Percentiles rank a stretch among this genome's conserved stretches.
Evolutionary conservation across 345 rosid species (phyloP).

Genomic region (Populus alba): DNA sequence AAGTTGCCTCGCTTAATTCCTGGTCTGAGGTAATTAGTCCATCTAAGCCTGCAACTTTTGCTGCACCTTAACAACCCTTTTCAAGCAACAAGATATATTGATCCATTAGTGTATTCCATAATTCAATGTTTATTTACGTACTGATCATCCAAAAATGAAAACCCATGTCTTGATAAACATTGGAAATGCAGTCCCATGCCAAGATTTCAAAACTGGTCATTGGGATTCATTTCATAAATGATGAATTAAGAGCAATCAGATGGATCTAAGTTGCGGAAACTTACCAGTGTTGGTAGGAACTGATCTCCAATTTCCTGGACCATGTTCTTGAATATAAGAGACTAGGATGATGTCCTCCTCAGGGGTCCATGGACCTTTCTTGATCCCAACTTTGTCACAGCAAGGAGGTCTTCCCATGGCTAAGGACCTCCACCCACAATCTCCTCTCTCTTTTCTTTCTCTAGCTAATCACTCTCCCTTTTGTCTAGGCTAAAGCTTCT

Average conservation of each 20-base stretch:
- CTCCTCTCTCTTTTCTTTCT: neutral
- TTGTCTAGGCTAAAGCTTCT: neutral
- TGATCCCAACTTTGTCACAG: slow-evolving; percentile 80
- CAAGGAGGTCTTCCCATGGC: slow-evolving; percentile 95
- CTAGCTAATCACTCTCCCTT: neutral
- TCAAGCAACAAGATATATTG: neutral
- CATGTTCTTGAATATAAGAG: slow-evolving; percentile 91
- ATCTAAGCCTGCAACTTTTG: slow-evolving; percentile 98
- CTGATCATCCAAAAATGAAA: neutral
- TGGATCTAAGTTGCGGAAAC: neutral
- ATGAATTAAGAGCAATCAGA: neutral
- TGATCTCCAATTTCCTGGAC: slow-evolving; percentile 97
- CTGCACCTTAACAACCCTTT: slow-evolving; percentile 86
- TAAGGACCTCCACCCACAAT: neutral
- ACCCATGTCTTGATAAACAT: too few relatives aligned
- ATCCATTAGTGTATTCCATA: neutral
- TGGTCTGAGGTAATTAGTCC: slow-evolving; percentile 99
- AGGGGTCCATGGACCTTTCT: slow-evolving; percentile 99
- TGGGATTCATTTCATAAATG: neutral
- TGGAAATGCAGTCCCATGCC: neutral
- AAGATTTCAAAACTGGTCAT: neutral
- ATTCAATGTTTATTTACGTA: neutral
- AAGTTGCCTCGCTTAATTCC: slow-evolving; percentile 97
- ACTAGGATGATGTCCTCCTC: slow-evolving; percentile 92
- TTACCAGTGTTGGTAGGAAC: slow-evolving; percentile 92